These are phyloP conservation scores for Talaromyces sp. DNA, from an alignment of 2,329 filamentous ascomycete species.

Conservation along the genomic window DNA sequence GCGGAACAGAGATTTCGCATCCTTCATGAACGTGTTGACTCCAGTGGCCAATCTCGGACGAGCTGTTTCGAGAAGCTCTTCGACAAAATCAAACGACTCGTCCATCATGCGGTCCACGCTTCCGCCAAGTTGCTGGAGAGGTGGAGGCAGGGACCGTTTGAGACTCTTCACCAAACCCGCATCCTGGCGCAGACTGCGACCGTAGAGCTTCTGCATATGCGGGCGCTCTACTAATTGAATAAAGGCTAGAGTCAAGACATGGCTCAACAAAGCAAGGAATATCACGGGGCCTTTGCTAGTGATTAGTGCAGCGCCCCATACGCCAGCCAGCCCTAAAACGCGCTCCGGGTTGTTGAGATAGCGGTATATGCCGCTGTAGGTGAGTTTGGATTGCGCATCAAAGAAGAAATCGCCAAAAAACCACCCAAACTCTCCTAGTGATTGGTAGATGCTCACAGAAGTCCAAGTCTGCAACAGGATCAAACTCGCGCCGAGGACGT, in stretches of 20 bases:
- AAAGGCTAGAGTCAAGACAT: constrained; percentile 79
- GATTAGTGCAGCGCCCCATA: constrained; percentile 92
- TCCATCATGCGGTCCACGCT: constrained; percentile 83
- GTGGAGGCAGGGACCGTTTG: constrained; percentile 76
- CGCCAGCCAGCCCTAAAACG: constrained; percentile 85
- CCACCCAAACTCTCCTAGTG: constrained; percentile 95
- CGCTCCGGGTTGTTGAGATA: constrained; percentile 97
- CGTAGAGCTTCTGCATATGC: constrained; percentile 98
- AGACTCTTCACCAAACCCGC: constrained; percentile 90
- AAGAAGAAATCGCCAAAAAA: constrained; percentile 99
- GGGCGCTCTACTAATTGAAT: constrained; percentile 91
- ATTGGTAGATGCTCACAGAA: constrained; percentile 86
- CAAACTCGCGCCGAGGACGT: constrained; percentile 75
- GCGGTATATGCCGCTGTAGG: constrained; percentile 94
- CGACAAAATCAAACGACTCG: constrained; percentile 81
- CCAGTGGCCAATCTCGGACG: constrained; percentile 81
- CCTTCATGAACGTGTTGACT: constrained; percentile 79
- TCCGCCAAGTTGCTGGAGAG: constrained; percentile 76
- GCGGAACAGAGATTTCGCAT: constrained; percentile 83
- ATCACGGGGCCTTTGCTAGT: constrained; percentile 86
- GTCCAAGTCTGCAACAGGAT: constrained; percentile 91
- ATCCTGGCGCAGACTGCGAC: constrained; percentile 73
- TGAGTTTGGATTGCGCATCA: constrained; percentile 79
- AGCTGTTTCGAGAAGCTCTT: constrained; percentile 81
- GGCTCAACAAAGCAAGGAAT: constrained; percentile 76